Evolutionary conservation across 495 filamentous ascomycete species (phyloP).

Genomic region (Penicillium robsamsonii): DNA sequence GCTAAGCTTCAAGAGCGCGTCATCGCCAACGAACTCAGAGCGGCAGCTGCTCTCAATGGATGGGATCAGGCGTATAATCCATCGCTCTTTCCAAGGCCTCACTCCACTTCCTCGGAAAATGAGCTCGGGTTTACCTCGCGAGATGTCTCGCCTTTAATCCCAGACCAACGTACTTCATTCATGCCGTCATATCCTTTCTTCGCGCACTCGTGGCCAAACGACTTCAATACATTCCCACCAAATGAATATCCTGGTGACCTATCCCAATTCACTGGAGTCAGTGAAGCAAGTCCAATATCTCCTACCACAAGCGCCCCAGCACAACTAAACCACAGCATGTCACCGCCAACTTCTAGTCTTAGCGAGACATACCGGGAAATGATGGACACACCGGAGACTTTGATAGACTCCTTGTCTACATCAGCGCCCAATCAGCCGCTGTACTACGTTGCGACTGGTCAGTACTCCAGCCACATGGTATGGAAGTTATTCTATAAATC

Average conservation of each 20-base stretch:
- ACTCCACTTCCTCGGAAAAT: not conserved
- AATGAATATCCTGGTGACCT: not conserved
- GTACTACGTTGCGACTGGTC: conserved; percentile 26
- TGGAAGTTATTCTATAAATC: not conserved
- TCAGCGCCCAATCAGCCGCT: conserved; percentile 12
- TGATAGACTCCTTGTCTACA: not conserved
- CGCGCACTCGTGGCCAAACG: conserved; percentile 6
- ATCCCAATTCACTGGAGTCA: not conserved
- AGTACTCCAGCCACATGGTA: not conserved
- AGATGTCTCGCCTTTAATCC: not conserved
- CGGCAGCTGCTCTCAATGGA: conserved; percentile 33
- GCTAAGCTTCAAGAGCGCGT: conserved; percentile 46
- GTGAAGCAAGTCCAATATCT: not conserved
- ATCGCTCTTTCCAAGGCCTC: not conserved
- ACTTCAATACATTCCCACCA: not conserved
- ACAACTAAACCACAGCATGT: not conserved
- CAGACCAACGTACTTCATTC: conserved; percentile 12
- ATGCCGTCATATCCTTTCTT: not conserved
- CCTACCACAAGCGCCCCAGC: not conserved
- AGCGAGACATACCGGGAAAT: conserved; percentile 7
- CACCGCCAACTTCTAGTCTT: not conserved
- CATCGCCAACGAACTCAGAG: conserved; percentile 41
- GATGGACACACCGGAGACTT: not conserved
- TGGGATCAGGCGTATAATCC: conserved; percentile 27
- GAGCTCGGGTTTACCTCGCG: not conserved